Conservation (phyloP, 2,329 filamentous ascomycete genomes). For the Ophiostoma fasciatum region DNA sequence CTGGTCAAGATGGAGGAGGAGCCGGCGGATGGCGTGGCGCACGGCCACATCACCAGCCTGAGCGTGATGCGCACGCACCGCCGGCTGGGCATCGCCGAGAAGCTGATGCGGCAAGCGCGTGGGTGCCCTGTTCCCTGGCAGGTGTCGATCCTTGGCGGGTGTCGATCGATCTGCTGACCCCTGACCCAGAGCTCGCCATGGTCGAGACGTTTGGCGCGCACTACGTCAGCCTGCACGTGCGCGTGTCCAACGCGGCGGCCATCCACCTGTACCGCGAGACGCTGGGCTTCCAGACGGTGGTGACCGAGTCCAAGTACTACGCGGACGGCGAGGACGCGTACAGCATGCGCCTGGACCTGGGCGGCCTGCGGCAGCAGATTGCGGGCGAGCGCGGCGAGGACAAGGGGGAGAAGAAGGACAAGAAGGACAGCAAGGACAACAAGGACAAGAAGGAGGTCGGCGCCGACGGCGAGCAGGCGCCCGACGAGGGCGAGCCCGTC, state of each 20-base stretch:
- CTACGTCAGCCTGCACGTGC: slow-evolving; percentile 93
- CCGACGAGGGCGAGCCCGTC: slow-evolving; percentile 56
- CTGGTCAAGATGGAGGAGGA: slow-evolving; percentile 99
- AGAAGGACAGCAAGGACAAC: slow-evolving; percentile 12
- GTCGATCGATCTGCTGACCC: too few relatives aligned
- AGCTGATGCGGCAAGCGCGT: slow-evolving; percentile 95
- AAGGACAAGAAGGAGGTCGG: slow-evolving; percentile 3
- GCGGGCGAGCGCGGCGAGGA: slow-evolving; percentile 27
- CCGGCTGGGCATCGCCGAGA: slow-evolving; percentile 82
- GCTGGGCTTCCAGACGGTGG: slow-evolving; percentile 75
- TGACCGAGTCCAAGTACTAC: slow-evolving; percentile 82
- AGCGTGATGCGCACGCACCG: slow-evolving; percentile 95
- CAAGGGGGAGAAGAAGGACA: slow-evolving; percentile 25
- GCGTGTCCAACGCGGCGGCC: slow-evolving; percentile 82
- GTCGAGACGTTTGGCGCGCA: slow-evolving; percentile 81
- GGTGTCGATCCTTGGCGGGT: too few relatives aligned
- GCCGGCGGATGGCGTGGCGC: slow-evolving; percentile 73
- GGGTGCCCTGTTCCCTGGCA: slow-evolving; percentile 25
- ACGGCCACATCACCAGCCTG: slow-evolving; percentile 91
- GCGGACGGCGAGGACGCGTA: slow-evolving; percentile 95
- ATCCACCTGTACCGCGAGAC: slow-evolving; percentile 87
- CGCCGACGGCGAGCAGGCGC: slow-evolving; percentile 17
- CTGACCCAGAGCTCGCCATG: slow-evolving; percentile 69
- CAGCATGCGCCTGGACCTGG: slow-evolving; percentile 80
- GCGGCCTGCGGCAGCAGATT: slow-evolving; percentile 37